Percentiles rank a stretch among this genome's conserved stretches.
Evolutionary conservation across 116 monocot species (phyloP).

Genomic region (Iris pallida): DNA sequence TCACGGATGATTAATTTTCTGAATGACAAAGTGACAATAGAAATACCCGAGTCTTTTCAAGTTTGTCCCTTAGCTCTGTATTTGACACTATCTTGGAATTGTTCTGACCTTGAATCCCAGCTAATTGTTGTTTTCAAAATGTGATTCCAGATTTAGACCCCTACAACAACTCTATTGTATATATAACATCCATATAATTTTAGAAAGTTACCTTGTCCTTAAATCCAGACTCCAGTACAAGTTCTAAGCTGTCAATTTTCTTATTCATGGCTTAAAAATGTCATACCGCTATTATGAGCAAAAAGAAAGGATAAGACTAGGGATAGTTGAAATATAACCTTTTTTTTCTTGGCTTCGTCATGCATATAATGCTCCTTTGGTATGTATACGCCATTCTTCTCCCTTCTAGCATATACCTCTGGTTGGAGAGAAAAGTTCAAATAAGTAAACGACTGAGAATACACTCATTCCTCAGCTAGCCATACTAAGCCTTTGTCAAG

Average conservation of each 20-base stretch:
- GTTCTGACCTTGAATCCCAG: conserved; percentile 79
- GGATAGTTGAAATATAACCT: conserved; percentile 26
- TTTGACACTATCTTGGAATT: conserved; percentile 52
- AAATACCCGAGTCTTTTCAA: conserved; percentile 72
- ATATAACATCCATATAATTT: not conserved
- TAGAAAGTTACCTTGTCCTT: conserved; percentile 70
- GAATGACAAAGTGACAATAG: not conserved
- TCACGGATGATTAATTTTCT: too few species aligned
- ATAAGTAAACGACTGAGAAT: too few species aligned
- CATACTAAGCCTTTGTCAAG: too few species aligned
- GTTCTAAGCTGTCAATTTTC: conserved; percentile 73
- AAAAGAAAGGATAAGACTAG: not conserved
- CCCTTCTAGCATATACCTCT: conserved; percentile 90
- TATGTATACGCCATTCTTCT: conserved; percentile 57
- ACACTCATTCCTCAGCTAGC: too few species aligned
- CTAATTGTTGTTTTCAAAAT: conserved; percentile 54
- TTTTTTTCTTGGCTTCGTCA: conserved; percentile 88
- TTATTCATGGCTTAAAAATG: conserved; percentile 69
- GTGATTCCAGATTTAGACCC: not conserved
- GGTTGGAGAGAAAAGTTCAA: conserved; percentile 12
- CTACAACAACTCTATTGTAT: not conserved
- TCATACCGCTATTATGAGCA: too few species aligned
- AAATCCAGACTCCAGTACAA: conserved; percentile 65
- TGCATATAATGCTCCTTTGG: conserved; percentile 69
- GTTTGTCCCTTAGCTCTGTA: conserved; percentile 70